These are phyloP conservation scores for Craterostigma plantagineum DNA, from an alignment of 257 asterid genomes.

Conservation along the genomic window DNA sequence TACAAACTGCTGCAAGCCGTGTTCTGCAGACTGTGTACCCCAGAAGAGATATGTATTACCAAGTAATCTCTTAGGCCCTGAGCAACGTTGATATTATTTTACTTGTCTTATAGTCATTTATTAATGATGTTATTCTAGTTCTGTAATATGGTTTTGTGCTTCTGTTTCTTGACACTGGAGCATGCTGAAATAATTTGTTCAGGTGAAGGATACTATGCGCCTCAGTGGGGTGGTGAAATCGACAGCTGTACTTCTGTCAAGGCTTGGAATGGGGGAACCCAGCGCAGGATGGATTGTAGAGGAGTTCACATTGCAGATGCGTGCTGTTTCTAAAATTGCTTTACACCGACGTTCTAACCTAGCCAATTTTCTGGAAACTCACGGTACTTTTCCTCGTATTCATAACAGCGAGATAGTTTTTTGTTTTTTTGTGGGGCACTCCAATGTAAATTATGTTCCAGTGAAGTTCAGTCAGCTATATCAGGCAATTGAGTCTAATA, in stretches of 20 bases:
- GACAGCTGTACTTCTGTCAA: slow-evolving; percentile 49
- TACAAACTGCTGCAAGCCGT: slow-evolving; percentile 75
- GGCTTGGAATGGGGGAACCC: slow-evolving; percentile 70
- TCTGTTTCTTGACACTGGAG: background rate
- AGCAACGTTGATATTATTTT: background rate
- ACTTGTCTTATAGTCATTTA: background rate
- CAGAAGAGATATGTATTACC: slow-evolving; percentile 71
- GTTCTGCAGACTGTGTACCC: slow-evolving; percentile 82
- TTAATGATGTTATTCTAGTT: background rate
- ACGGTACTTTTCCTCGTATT: slow-evolving; percentile 29
- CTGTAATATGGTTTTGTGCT: background rate
- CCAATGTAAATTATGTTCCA: background rate
- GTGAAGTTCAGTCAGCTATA: background rate
- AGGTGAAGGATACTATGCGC: slow-evolving; percentile 90
- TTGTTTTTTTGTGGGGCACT: slow-evolving; percentile 3
- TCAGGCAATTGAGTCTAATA: too few species aligned
- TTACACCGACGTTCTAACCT: slow-evolving; percentile 79
- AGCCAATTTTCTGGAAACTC: slow-evolving; percentile 68
- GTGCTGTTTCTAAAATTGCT: slow-evolving; percentile 90
- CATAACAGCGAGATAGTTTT: background rate
- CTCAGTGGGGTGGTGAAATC: slow-evolving; percentile 91
- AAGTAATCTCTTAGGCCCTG: slow-evolving; percentile 30
- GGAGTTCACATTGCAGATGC: slow-evolving; percentile 93
- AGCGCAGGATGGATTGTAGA: slow-evolving; percentile 79
- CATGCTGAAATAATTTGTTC: slow-evolving; percentile 10